Conservation (phyloP, 805 yeast genomes). For the Monosporozyma solicola region DNA sequence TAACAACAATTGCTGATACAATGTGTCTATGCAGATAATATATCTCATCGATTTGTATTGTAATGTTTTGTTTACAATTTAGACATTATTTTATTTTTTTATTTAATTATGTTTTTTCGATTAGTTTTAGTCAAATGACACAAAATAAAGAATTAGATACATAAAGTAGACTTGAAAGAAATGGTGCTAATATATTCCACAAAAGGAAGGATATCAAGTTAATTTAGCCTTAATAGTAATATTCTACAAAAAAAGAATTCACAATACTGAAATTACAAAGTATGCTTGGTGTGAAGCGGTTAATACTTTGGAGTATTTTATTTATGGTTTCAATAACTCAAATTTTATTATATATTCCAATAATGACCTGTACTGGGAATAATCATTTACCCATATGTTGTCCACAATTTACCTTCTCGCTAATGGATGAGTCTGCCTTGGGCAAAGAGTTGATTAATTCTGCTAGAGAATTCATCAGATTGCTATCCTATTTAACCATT, state of each 20-base stretch:
- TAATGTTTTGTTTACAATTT: conserved; percentile 1
- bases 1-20: neutral
- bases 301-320: conserved; percentile 3
- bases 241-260: neutral
- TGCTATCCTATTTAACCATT: conserved; percentile 24
- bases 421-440: conserved; percentile 14
- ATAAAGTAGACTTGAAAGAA: neutral
- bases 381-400: conserved; percentile 15
- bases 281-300: neutral
- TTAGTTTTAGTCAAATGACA: neutral
- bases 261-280: neutral
- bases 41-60: neutral
- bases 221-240: too few species aligned
- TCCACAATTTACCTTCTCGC: conserved; percentile 22
- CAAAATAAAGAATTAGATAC: neutral
- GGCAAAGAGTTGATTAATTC: conserved; percentile 16
- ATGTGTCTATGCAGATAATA: neutral
- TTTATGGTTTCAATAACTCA: conserved; percentile 11
- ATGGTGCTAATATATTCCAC: neutral
- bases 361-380: conserved; percentile 17
- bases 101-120: neutral
- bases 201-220: too few species aligned
- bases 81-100: neutral
- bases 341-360: conserved; percentile 19
- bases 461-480: conserved; percentile 18